Evolutionary conservation across 108 stramenopile genomes (phyloP), one percentile per base, ranked within the genome.

Genomic region (Fragilaria crotonensis): DNA sequence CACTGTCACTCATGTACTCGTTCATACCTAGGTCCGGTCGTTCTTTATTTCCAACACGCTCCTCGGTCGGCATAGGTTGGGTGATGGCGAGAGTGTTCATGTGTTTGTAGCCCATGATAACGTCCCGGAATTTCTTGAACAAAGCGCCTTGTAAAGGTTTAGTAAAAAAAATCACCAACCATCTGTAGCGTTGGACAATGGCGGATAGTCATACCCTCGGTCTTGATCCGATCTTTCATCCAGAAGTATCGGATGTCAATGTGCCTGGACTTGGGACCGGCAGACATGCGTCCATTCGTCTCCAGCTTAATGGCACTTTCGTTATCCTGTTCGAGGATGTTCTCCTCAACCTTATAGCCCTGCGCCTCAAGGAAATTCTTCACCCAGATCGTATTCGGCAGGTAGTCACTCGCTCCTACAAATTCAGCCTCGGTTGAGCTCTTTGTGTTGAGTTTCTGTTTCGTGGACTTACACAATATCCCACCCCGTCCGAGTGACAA

Each of bases 101-200:
- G 5, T 11, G 7, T 50, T 50, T 20, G 5, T 7, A 20, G 21
- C n/a, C n/a, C 60, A 77, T 58, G n/a, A 79, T 61, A 3, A 48
- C 19, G 20, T 65, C 48, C 3, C 73, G 21, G 29, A 80, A 68
- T 2, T 62, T 55, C 21, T 27, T 25, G 30, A 80, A 80, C 29
- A 22, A 7, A 1, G 29, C 14, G 19, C 72, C 72, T 41, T 73
- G 67, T 21, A 73, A 29, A 29, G 73, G 73, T 44, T 76, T 76
- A 0, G 75, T 76, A n/a, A 23, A 62, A 52, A 50, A 65, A 75
- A 49, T 77, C 73, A 11, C 71, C 80, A 7, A 68, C 60, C 80
- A 82, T 78, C 1, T 70, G 49, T 14, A 33, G 41, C 0, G 70
- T 76, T 2, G 69, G 69, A 57, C 75, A 76, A 21, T 53, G 59